These are phyloP conservation scores for Kwoniella botswanensis DNA, from an alignment of 768 basidiomycete genomes.

Conservation along the genomic window DNA sequence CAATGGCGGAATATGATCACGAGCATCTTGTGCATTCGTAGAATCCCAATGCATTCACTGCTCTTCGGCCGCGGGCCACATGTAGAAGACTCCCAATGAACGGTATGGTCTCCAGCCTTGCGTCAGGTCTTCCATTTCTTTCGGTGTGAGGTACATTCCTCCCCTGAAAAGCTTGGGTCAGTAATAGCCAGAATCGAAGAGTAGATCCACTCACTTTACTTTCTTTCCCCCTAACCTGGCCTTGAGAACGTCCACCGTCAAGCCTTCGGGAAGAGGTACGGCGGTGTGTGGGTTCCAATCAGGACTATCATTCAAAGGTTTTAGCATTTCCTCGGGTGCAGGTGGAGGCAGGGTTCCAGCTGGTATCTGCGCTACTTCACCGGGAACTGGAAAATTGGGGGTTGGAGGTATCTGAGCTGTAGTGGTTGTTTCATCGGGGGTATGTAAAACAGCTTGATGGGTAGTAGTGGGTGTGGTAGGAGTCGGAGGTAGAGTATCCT, in stretches of 20 bases:
- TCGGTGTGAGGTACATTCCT: conserved; percentile 68
- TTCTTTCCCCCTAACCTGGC: conserved; percentile 53
- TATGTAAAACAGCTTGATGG: conserved; percentile 28
- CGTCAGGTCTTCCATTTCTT: conserved; percentile 80
- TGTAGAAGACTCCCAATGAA: conserved; percentile 82
- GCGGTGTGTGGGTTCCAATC: conserved; percentile 34
- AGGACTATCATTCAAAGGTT: conserved; percentile 7
- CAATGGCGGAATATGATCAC: too few relatives aligned
- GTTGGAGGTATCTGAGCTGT: conserved; percentile 24
- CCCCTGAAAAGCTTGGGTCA: conserved; percentile 30
- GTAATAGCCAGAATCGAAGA: too few relatives aligned
- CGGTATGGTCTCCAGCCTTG: conserved; percentile 80
- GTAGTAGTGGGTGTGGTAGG: conserved; percentile 27
- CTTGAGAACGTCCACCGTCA: conserved; percentile 47
- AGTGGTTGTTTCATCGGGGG: conserved; percentile 9
- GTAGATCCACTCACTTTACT: conserved; percentile 46
- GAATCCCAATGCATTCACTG: background rate
- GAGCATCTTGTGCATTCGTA: too few relatives aligned
- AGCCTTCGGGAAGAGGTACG: conserved; percentile 41
- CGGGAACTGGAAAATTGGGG: conserved; percentile 25
- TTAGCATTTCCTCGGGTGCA: conserved; percentile 30
- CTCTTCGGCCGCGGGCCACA: conserved; percentile 78
- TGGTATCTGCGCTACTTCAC: conserved; percentile 30
- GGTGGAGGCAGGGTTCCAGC: conserved; percentile 25
- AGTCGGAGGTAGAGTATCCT: conserved; percentile 26